These are phyloP conservation scores for Candida qinlingensis DNA, from an alignment of 805 yeast species.

Conservation along the genomic window DNA sequence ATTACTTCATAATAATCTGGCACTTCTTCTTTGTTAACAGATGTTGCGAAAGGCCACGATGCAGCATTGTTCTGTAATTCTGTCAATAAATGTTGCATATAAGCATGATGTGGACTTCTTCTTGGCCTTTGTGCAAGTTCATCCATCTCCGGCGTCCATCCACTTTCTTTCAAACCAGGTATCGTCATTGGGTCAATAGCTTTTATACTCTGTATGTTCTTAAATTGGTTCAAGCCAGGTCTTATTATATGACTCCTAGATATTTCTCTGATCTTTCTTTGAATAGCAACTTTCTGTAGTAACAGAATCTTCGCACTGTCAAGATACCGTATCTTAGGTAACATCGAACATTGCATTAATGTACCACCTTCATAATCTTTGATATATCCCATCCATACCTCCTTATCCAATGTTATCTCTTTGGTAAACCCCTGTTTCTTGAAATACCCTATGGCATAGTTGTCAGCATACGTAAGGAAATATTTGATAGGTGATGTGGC, in stretches of 20 bases:
- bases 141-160: constrained; percentile 99
- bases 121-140: constrained; percentile 92
- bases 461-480: constrained; percentile 94
- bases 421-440: constrained; percentile 98
- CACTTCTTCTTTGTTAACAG: constrained; percentile 91
- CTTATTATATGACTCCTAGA: constrained; percentile 77
- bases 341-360: constrained; percentile 93
- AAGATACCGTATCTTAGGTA: constrained; percentile 81
- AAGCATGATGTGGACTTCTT: constrained; percentile 89
- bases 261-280: constrained; percentile 72
- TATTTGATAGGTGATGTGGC: constrained; percentile 81
- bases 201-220: constrained; percentile 38
- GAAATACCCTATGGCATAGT: constrained; percentile 97
- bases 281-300: constrained; percentile 87
- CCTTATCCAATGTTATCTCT: constrained; percentile 80
- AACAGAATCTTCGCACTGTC: constrained; percentile 83
- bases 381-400: constrained; percentile 96
- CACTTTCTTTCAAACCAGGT: constrained; percentile 90
- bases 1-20: constrained; percentile 95
- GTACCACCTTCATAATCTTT: constrained; percentile 99
- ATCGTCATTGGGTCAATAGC: constrained; percentile 76
- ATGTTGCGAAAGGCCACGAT: constrained; percentile 95
- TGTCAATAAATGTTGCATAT: constrained; percentile 81
- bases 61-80: constrained; percentile 94
- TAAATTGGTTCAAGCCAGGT: constrained; percentile 74